phyloP scores from a whole-genome alignment of 768 basidiomycete genomes.

The Termitomyces sp. region DNA sequence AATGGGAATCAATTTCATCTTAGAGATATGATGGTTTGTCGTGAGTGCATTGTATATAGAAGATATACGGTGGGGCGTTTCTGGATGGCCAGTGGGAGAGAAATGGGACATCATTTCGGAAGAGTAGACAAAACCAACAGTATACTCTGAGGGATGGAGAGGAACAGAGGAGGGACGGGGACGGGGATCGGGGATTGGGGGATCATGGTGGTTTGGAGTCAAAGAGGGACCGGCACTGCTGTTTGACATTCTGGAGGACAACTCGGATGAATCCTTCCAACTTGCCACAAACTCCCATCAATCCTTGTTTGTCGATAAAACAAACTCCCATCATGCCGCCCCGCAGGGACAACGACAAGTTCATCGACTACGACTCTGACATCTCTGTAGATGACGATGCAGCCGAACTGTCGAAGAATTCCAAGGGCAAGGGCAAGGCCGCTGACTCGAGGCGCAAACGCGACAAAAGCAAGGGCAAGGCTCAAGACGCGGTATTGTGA shows the following conservation, averaged over 20 bases:
- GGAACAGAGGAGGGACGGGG: slow-evolving; percentile 42
- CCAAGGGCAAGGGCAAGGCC: slow-evolving; percentile 45
- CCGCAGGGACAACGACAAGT: slow-evolving; percentile 28
- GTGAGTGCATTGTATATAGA: slow-evolving; percentile 65
- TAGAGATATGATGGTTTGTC: slow-evolving; percentile 48
- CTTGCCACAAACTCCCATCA: background rate
- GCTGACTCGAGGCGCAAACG: slow-evolving; percentile 12
- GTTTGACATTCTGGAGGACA: slow-evolving; percentile 6
- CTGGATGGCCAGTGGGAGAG: slow-evolving; percentile 48
- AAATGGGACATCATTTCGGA: slow-evolving; percentile 82
- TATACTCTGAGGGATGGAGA: slow-evolving; percentile 28
- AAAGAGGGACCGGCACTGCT: slow-evolving; percentile 3
- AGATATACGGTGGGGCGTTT: slow-evolving; percentile 83
- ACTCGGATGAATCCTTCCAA: background rate
- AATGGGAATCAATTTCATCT: slow-evolving; percentile 77
- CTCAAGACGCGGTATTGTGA: slow-evolving; percentile 39
- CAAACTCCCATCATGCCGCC: slow-evolving; percentile 23
- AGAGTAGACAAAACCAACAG: slow-evolving; percentile 86
- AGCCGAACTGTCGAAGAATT: slow-evolving; percentile 19
- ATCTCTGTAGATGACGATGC: slow-evolving; percentile 54
- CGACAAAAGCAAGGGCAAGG: slow-evolving; percentile 48
- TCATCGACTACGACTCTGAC: slow-evolving; percentile 67
- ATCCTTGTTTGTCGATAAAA: slow-evolving; percentile 1
- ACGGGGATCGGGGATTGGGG: background rate
- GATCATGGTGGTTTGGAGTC: background rate